Conservation (phyloP, 2,329 filamentous ascomycete genomes). For the Penicillium sp. region DNA sequence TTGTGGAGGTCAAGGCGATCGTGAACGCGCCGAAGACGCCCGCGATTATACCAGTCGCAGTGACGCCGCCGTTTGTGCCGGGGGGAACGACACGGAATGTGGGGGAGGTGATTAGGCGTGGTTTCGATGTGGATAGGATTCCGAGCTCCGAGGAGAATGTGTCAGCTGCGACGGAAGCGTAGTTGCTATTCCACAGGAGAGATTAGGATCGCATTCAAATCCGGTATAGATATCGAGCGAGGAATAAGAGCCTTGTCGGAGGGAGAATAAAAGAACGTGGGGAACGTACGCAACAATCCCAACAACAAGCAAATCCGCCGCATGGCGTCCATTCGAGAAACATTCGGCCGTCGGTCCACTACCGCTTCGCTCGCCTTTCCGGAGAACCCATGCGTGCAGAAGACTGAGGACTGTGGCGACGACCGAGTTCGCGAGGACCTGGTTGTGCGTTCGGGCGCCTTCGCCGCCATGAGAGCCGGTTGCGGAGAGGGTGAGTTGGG, state of each 20-base stretch:
- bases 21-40: conserved; percentile 74
- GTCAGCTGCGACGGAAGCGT: conserved; percentile 88
- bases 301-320: conserved; percentile 44
- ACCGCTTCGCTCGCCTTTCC: conserved; percentile 10
- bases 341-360: conserved; percentile 32
- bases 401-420: conserved; percentile 71
- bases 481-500: conserved; percentile 76
- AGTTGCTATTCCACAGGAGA: conserved; percentile 61
- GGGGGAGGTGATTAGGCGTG: conserved; percentile 83
- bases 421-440: conserved; percentile 88
- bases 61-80: conserved; percentile 94
- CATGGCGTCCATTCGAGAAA: conserved; percentile 41
- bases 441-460: conserved; percentile 79
- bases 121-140: conserved; percentile 76
- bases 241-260: background rate
- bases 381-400: conserved; percentile 54
- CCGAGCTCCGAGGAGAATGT: conserved; percentile 96
- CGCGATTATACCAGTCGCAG: conserved; percentile 71
- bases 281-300: conserved; percentile 46
- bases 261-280: background rate
- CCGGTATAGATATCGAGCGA: too few species aligned
- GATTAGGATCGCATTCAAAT: background rate
- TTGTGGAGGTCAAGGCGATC: conserved; percentile 69
- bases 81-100: conserved; percentile 78
- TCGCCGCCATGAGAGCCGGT: conserved; percentile 75